Conservation (phyloP, 1,284 basidiomycete genomes). For the Austroboletus novae-zelandiae region DNA sequence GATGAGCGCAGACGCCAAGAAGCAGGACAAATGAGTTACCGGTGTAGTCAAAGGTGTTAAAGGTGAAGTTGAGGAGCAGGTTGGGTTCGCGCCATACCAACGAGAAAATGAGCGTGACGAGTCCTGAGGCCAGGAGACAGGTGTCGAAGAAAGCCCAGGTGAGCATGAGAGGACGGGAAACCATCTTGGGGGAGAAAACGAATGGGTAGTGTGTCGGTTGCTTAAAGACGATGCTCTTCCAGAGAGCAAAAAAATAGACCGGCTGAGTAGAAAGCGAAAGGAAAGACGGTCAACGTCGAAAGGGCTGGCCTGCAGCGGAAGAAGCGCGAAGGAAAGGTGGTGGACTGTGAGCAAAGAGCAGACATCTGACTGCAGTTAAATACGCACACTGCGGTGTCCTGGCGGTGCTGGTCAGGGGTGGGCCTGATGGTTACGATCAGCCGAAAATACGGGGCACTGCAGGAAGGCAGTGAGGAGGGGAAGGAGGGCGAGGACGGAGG, state of each 20-base stretch:
- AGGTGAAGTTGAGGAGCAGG: slow-evolving; percentile 67
- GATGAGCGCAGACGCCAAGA: not conserved
- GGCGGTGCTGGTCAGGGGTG: not conserved
- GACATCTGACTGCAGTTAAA: slow-evolving; percentile 8
- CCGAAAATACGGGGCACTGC: not conserved
- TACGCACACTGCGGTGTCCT: slow-evolving; percentile 10
- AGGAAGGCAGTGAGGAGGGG: not conserved
- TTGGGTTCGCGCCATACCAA: slow-evolving; percentile 66
- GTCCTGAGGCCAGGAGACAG: slow-evolving; percentile 66
- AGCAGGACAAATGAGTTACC: slow-evolving; percentile 39
- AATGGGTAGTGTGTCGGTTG: slow-evolving; percentile 1
- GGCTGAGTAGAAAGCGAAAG: slow-evolving; percentile 15
- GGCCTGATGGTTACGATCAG: slow-evolving; percentile 12
- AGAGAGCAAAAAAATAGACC: slow-evolving; percentile 27
- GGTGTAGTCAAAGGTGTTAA: slow-evolving; percentile 55
- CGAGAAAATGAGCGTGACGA: slow-evolving; percentile 62
- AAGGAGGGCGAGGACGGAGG: not conserved
- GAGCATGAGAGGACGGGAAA: slow-evolving; percentile 65
- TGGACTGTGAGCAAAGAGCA: not conserved
- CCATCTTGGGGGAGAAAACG: slow-evolving; percentile 42
- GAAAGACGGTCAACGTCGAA: slow-evolving; percentile 31
- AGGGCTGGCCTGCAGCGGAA: slow-evolving; percentile 20
- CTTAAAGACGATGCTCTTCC: slow-evolving; percentile 17
- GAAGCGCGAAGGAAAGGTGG: slow-evolving; percentile 1
- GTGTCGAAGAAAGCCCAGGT: slow-evolving; percentile 71